Evolutionary conservation across 345 rosid genomes (phyloP).

Genomic region (Gossypium turneri): DNA sequence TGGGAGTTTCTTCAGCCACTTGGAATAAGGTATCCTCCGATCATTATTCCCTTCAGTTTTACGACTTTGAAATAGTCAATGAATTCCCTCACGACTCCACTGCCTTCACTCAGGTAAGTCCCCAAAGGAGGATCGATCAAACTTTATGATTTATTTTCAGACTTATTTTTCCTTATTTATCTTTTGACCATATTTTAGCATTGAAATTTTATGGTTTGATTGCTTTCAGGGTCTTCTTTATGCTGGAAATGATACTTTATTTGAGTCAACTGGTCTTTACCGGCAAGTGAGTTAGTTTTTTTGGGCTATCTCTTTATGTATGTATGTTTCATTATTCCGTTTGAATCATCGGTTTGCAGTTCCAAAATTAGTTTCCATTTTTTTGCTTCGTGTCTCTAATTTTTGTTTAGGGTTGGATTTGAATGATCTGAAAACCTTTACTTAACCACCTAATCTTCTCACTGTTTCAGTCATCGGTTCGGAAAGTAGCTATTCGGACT

Average conservation of each 20-base stretch:
- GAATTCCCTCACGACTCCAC: constrained; percentile 64
- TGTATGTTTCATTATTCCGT: neutral
- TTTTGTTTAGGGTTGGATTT: neutral
- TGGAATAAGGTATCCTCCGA: constrained; percentile 1
- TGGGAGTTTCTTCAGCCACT: constrained; percentile 34
- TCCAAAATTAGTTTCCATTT: neutral
- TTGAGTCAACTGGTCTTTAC: constrained; percentile 80
- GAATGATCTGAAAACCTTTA: neutral
- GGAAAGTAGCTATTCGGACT: constrained; percentile 64
- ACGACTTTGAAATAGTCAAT: constrained; percentile 46
- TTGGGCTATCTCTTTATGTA: neutral
- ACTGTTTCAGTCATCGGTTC: constrained; percentile 72
- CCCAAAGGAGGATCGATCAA: neutral
- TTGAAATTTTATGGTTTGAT: neutral
- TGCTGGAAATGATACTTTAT: constrained; percentile 58
- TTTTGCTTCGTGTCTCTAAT: neutral
- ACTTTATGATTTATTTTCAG: neutral
- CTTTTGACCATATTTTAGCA: neutral
- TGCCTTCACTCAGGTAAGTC: constrained; percentile 67
- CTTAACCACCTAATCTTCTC: neutral
- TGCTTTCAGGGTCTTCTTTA: constrained; percentile 78
- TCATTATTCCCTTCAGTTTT: constrained; percentile 19
- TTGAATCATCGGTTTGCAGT: neutral
- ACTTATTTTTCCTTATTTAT: neutral
- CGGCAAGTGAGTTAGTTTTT: constrained; percentile 33